Conservation (phyloP, 139 green algal genomes). For the Chlorella ohadii region DNA sequence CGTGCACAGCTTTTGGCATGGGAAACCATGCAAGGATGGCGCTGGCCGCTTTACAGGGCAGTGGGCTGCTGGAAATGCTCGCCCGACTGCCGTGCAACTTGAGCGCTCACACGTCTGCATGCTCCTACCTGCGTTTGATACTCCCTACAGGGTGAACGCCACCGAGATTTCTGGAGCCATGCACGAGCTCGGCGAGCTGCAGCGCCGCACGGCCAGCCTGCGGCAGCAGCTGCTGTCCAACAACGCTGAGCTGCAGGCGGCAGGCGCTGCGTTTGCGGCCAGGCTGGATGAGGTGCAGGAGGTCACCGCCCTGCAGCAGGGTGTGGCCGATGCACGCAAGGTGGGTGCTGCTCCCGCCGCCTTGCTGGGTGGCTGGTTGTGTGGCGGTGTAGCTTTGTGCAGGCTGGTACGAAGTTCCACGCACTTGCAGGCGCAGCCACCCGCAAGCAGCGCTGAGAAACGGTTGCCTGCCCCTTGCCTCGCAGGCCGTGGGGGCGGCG, state of each 20-base stretch:
- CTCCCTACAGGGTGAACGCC: constrained; percentile 56
- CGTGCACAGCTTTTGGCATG: no score
- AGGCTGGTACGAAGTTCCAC: no score
- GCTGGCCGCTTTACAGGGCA: no score
- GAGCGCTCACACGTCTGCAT: no score
- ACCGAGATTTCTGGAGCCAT: constrained; percentile 66
- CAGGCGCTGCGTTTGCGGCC: constrained; percentile 30
- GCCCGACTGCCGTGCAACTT: no score
- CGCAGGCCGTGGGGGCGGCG: constrained; percentile 49
- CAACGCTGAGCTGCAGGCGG: constrained; percentile 50
- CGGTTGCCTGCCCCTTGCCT: no score
- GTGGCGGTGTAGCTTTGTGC: neutral
- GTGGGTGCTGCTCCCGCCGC: neutral
- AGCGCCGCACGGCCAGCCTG: constrained; percentile 37
- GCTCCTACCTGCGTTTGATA: no score
- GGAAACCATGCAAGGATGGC: no score
- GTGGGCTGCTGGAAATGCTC: no score
- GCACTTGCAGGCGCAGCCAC: no score
- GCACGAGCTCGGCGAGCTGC: constrained; percentile 62
- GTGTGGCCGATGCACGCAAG: constrained; percentile 30
- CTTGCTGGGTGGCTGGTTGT: neutral
- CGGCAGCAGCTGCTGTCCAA: constrained; percentile 39
- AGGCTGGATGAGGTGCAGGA: constrained; percentile 40
- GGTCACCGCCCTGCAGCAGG: constrained; percentile 17
- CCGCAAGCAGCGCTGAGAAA: no score